A percentile compares a stretch with the other conserved stretches of the same genome.
phyloP scores from a whole-genome alignment of 1,139 yeast species.

The Hyphopichia khmerensis region DNA sequence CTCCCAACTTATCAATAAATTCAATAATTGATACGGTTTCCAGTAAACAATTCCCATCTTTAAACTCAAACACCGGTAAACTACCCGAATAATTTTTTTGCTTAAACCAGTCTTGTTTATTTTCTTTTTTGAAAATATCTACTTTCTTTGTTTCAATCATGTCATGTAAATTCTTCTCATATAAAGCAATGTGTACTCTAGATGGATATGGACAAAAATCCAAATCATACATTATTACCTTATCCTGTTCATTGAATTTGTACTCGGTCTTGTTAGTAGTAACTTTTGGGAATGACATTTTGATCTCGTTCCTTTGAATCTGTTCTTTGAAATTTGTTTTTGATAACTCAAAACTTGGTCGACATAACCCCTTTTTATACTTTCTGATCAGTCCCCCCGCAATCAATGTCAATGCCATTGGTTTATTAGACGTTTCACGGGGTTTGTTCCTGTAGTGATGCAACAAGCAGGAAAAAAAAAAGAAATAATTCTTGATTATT shows the following conservation, averaged over 20 bases:
- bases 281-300: background rate
- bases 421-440: too few species aligned
- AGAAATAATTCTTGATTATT: too few species aligned
- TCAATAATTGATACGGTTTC: constrained; percentile 5
- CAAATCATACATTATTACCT: background rate
- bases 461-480: too few species aligned
- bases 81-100: constrained; percentile 4
- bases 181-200: background rate
- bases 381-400: too few species aligned
- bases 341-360: too few species aligned
- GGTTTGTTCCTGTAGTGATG: too few species aligned
- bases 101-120: constrained; percentile 5
- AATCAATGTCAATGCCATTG: too few species aligned
- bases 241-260: background rate
- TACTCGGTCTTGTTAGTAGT: background rate
- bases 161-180: background rate
- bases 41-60: constrained; percentile 5
- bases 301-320: too few species aligned
- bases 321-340: too few species aligned
- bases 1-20: constrained; percentile 6
- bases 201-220: background rate
- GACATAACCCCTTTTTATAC: too few species aligned
- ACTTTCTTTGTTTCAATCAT: background rate
- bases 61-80: constrained; percentile 8
- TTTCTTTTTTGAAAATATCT: constrained; percentile 7